Evolutionary conservation across 2,329 filamentous ascomycete species (phyloP), one percentile per base, ranked within the genome.

Genomic region (Sphaceloma murrayae): DNA sequence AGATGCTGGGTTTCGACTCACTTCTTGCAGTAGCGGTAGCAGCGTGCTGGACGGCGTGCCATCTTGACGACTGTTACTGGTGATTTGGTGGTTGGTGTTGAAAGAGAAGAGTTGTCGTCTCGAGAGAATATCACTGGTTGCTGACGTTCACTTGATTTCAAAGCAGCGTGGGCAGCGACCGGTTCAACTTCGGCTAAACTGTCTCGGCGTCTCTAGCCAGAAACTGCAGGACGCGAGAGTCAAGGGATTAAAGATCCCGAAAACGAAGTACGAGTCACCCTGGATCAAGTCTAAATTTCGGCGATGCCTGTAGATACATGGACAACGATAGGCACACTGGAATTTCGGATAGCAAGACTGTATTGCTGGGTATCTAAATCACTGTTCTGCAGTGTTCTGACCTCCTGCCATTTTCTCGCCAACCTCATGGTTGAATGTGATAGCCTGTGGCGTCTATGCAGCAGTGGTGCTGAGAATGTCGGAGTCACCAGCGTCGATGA

Each of bases 1-100:
- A 18, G 26, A 19, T 17, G 13, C 17, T 18, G 40, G 22, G 24
- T 18, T 43, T 11, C 4, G n/a, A 94, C 87, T 87, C 95, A 95
- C 83, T 96, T 98, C 86, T 98, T 98, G 88, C 91, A 98, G 85
- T 98, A 98, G 68, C 91, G 57, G 56, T 62, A 98, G 78, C 91
- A 98, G 78, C 91, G 85, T 67, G 91, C 91, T 67, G 91, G 91
- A 84, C 91, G 87, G 74, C 91, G 87, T 67, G 91, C 91, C 91
- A 98, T 98, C 77, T 82, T 88, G 82, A 81, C 78, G 72, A 75
- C 74, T 61, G 59, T 65, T 67, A 65, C 68, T 67, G 64, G 68
- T 63, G 57, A 61, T 54, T 57, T 49, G 49, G 26, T 43, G 52
- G 51, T 51, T 33, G 46, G 49, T 49, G 48, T 36, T 48, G 49